phyloP scores from a whole-genome alignment of 1,284 basidiomycete species.

The Exobasidium cylindrosporum region DNA sequence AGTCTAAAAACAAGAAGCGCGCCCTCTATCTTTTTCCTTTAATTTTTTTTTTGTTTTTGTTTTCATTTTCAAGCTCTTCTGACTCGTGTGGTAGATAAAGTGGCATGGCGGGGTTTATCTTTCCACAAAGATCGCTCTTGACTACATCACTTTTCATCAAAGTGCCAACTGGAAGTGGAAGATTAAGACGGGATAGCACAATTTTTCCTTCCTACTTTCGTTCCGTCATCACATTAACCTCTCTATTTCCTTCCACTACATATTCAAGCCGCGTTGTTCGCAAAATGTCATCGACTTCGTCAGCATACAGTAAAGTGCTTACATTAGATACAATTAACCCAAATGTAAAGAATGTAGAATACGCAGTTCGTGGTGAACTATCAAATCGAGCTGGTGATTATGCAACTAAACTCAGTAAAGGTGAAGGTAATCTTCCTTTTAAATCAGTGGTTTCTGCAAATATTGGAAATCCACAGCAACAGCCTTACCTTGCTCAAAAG shows the following conservation, averaged over 20 bases:
- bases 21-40: too few relatives aligned
- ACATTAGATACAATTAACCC: conserved; percentile 65
- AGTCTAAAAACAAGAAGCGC: too few relatives aligned
- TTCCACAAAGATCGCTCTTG: too few relatives aligned
- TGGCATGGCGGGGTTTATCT: too few relatives aligned
- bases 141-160: background rate
- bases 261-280: conserved; percentile 15
- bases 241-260: conserved; percentile 16
- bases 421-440: conserved; percentile 71
- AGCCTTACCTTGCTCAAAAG: conserved; percentile 78
- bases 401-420: conserved; percentile 45
- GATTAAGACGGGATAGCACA: background rate
- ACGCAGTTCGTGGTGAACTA: conserved; percentile 94
- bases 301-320: conserved; percentile 57
- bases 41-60: too few relatives aligned
- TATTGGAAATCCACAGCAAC: conserved; percentile 97
- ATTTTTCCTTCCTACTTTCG: background rate
- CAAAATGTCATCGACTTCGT: conserved; percentile 26
- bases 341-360: conserved; percentile 80
- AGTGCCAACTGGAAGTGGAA: background rate
- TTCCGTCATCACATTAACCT: background rate
- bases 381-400: conserved; percentile 86
- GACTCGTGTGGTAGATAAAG: too few relatives aligned
- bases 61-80: too few relatives aligned
- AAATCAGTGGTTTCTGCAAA: conserved; percentile 87